A percentile compares a stretch with the other conserved stretches of the same genome.
Evolutionary conservation across 1,139 yeast genomes (phyloP).

Genomic region (Suhomyces guaymorum): DNA sequence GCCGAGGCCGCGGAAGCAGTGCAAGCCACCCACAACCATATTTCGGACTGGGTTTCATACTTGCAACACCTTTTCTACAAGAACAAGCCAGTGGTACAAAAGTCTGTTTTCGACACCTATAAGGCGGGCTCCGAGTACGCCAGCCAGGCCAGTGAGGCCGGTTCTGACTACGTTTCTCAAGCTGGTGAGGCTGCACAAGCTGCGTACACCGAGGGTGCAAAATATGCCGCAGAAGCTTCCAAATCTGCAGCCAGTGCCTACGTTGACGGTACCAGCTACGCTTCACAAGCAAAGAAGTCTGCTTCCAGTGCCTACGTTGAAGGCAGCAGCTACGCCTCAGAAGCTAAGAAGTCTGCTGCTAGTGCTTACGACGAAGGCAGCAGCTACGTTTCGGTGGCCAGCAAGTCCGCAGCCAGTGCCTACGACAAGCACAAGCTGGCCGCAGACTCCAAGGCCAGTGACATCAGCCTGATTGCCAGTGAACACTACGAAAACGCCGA

Average conservation of each 20-base stretch:
- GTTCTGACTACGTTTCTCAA: conserved; percentile 1
- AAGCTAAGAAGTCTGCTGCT: conserved; percentile 7
- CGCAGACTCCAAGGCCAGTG: conserved; percentile 8
- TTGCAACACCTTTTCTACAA: conserved; percentile 8
- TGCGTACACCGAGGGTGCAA: conserved; percentile 12
- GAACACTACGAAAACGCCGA: no score
- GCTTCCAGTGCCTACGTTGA: conserved; percentile 14
- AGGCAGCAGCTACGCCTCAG: conserved; percentile 7
- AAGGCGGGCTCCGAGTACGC: conserved; percentile 4
- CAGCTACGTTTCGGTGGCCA: conserved; percentile 5
- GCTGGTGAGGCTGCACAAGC: conserved; percentile 8
- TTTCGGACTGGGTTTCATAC: conserved; percentile 15
- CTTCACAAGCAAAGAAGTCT: conserved; percentile 7
- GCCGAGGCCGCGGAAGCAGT: conserved; percentile 23
- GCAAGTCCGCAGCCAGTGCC: conserved; percentile 9
- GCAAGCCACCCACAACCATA: conserved; percentile 20
- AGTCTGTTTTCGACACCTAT: conserved; percentile 11
- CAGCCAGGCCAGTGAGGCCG: conserved; percentile 6
- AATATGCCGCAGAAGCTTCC: conserved; percentile 10
- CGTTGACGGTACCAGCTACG: conserved; percentile 8
- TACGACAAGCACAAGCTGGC: conserved; percentile 13
- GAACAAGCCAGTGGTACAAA: conserved; percentile 13
- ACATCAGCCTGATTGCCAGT: no score
- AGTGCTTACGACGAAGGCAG: conserved; percentile 3
- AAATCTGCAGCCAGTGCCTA: conserved; percentile 5